phyloP scores from a whole-genome alignment of 2,329 filamentous ascomycete genomes.

The Talaromyces sp. region DNA sequence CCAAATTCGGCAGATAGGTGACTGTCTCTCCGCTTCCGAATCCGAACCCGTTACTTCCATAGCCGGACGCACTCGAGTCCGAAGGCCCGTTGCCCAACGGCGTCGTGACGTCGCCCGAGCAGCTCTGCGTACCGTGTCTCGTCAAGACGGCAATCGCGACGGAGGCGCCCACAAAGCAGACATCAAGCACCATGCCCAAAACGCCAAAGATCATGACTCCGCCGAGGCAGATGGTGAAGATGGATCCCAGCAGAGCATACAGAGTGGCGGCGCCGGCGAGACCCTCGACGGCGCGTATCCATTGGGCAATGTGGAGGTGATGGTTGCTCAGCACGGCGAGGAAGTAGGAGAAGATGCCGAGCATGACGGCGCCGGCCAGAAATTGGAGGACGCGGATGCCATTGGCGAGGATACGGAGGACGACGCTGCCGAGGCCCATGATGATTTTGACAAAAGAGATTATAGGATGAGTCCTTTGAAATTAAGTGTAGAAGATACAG shows the following conservation, averaged over 20 bases:
- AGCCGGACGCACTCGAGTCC: constrained; percentile 46
- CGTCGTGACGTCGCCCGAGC: constrained; percentile 61
- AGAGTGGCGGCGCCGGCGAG: constrained; percentile 70
- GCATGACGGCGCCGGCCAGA: constrained; percentile 65
- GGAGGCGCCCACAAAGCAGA: constrained; percentile 72
- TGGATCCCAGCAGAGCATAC: constrained; percentile 68
- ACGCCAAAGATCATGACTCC: constrained; percentile 69
- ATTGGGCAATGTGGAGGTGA: constrained; percentile 58
- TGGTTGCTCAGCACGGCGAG: constrained; percentile 68
- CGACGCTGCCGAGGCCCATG: constrained; percentile 59
- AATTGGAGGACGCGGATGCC: constrained; percentile 72
- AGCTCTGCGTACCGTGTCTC: constrained; percentile 63
- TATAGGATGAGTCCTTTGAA: too few relatives aligned
- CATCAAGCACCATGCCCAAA: constrained; percentile 69
- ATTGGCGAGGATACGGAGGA: constrained; percentile 67
- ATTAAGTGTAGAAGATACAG: too few relatives aligned
- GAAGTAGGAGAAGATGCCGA: constrained; percentile 82
- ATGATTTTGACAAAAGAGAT: constrained; percentile 24
- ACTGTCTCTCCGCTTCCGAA: constrained; percentile 26
- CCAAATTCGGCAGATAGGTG: constrained; percentile 35
- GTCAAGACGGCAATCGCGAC: constrained; percentile 77
- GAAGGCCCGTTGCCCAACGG: constrained; percentile 64
- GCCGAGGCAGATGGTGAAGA: constrained; percentile 75
- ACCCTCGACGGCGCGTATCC: constrained; percentile 70
- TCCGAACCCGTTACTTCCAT: constrained; percentile 47